phyloP scores from a whole-genome alignment of 352 stramenopile genomes.

The Pelagophyceae sp. region DNA sequence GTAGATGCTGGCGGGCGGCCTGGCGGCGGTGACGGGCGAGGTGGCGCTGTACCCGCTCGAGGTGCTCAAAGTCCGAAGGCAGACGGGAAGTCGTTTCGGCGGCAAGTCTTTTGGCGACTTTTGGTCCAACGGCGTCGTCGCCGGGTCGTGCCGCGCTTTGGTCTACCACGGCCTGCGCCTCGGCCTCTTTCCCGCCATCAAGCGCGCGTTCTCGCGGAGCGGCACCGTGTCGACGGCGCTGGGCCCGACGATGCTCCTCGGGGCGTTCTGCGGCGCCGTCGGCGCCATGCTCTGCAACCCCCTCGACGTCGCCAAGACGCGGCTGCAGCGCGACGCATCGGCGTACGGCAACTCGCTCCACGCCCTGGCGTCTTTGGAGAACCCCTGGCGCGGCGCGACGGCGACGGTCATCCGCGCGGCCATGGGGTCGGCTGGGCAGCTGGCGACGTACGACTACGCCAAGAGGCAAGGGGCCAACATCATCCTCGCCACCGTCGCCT shows the following conservation, averaged over 20 bases:
- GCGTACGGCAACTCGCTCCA: slow-evolving; percentile 58
- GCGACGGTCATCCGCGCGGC: slow-evolving; percentile 60
- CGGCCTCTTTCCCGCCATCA: slow-evolving; percentile 62
- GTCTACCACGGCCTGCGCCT: slow-evolving; percentile 65
- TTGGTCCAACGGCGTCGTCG: slow-evolving; percentile 51
- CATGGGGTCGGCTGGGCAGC: slow-evolving; percentile 58
- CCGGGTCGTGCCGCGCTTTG: slow-evolving; percentile 56
- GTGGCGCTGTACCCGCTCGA: slow-evolving; percentile 53
- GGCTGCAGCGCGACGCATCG: slow-evolving; percentile 60
- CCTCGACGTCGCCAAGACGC: slow-evolving; percentile 63
- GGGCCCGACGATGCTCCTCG: slow-evolving; percentile 47
- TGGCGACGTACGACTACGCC: slow-evolving; percentile 66
- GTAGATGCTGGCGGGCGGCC: slow-evolving; percentile 24
- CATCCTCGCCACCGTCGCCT: slow-evolving; percentile 53
- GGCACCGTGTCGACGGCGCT: too few relatives aligned
- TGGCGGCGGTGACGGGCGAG: slow-evolving; percentile 20
- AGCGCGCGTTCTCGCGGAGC: slow-evolving; percentile 53
- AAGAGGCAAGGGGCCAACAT: slow-evolving; percentile 60
- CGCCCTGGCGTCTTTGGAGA: slow-evolving; percentile 55
- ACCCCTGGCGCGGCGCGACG: slow-evolving; percentile 57
- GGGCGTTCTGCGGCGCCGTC: slow-evolving; percentile 52
- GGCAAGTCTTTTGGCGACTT: slow-evolving; percentile 12
- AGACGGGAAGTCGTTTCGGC: too few relatives aligned
- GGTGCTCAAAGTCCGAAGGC: slow-evolving; percentile 55
- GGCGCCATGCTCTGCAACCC: slow-evolving; percentile 61